phyloP scores from a whole-genome alignment of 768 basidiomycete genomes.

The Podaxis pistillaris region DNA sequence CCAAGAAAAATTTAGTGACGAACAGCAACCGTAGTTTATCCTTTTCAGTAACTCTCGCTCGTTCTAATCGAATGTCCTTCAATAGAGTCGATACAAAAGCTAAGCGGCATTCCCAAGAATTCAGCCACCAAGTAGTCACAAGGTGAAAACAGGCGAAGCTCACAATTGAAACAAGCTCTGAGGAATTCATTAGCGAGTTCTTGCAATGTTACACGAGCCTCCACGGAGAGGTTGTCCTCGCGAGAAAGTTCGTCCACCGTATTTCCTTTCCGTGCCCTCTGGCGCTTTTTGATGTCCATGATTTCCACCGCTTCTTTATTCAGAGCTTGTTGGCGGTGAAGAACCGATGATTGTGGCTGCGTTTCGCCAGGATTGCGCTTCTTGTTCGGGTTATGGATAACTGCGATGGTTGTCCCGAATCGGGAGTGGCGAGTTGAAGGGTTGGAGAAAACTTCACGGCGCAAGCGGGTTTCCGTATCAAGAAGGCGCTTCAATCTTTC shows the following conservation, averaged over 20 bases:
- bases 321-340: constrained; percentile 86
- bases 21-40: constrained; percentile 89
- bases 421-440: constrained; percentile 84
- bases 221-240: constrained; percentile 64
- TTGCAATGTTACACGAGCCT: constrained; percentile 65
- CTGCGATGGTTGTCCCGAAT: constrained; percentile 92
- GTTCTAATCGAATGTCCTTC: constrained; percentile 91
- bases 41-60: constrained; percentile 90
- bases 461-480: constrained; percentile 68
- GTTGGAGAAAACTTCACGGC: constrained; percentile 51
- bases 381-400: constrained; percentile 66
- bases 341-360: constrained; percentile 57
- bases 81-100: constrained; percentile 85
- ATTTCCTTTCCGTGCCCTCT: constrained; percentile 55
- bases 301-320: constrained; percentile 63
- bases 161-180: constrained; percentile 86
- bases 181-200: constrained; percentile 71
- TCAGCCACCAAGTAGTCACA: constrained; percentile 7
- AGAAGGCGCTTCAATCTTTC: constrained; percentile 74
- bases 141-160: constrained; percentile 29
- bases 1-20: constrained; percentile 88
- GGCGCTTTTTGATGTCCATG: constrained; percentile 69
- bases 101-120: constrained; percentile 28
- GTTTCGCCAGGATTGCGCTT: constrained; percentile 23
- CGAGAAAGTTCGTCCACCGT: constrained; percentile 66